phyloP scores from a whole-genome alignment of 257 asterid genomes.

The Thymus quinquecostatus region DNA sequence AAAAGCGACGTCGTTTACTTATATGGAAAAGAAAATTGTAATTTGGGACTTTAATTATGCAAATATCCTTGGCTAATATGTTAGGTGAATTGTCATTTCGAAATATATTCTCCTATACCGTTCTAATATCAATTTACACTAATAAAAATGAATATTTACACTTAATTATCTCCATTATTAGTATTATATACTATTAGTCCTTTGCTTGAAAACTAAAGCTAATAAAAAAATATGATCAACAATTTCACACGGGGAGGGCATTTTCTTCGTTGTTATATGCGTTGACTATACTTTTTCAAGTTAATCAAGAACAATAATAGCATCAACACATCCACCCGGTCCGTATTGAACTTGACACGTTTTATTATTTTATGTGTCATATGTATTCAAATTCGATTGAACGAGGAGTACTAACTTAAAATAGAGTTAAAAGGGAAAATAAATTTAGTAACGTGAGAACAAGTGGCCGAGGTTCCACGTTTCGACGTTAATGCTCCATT shows the following conservation, averaged over 20 bases:
- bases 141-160: neutral
- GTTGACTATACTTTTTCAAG: conserved; percentile 30
- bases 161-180: neutral
- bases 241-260: conserved; percentile 22
- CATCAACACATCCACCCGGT: too few species aligned
- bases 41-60: neutral
- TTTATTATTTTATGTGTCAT: too few species aligned
- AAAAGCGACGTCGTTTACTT: neutral
- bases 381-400: too few species aligned
- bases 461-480: conserved; percentile 37
- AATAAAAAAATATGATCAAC: neutral
- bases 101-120: neutral
- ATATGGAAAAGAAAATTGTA: neutral
- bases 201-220: neutral
- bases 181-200: neutral
- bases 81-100: neutral
- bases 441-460: conserved; percentile 35
- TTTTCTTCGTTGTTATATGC: conserved; percentile 26
- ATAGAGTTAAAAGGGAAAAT: neutral
- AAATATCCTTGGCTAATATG: neutral
- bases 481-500: conserved; percentile 31
- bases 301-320: neutral
- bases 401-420: too few species aligned
- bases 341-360: too few species aligned
- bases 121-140: neutral